Percentiles rank a stretch among this genome's conserved stretches.
These are phyloP conservation scores for Pisolithus sp. DNA, from an alignment of 768 basidiomycete species.

Conservation along the genomic window DNA sequence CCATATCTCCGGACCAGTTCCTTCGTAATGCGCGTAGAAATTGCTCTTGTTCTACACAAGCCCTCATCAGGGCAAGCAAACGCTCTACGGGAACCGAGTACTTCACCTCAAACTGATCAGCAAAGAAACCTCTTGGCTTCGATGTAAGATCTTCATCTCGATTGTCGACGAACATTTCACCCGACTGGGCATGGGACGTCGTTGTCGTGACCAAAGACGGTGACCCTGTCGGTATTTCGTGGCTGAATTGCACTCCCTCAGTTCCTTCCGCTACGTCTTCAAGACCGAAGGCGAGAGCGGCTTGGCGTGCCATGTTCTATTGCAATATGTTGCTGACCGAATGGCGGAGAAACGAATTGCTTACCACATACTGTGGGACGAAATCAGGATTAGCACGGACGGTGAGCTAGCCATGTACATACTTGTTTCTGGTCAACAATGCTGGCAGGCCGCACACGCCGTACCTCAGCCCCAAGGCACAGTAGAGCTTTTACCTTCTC, in stretches of 20 bases:
- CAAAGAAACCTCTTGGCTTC: conserved; percentile 81
- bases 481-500: conserved; percentile 86
- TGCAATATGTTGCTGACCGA: neutral
- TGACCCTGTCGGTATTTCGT: conserved; percentile 38
- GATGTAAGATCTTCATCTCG: conserved; percentile 10
- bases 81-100: neutral
- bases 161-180: conserved; percentile 21
- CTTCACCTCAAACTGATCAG: conserved; percentile 86
- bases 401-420: conserved; percentile 9
- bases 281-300: conserved; percentile 68
- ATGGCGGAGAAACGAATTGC: conserved; percentile 20
- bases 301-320: conserved; percentile 82
- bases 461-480: conserved; percentile 83
- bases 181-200: conserved; percentile 35
- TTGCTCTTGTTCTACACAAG: conserved; percentile 72
- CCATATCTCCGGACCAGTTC: conserved; percentile 95
- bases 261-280: conserved; percentile 21
- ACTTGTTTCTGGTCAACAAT: conserved; percentile 97
- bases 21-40: conserved; percentile 79
- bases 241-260: conserved; percentile 14
- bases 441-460: conserved; percentile 86
- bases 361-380: conserved; percentile 53
- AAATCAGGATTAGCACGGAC: conserved; percentile 6
- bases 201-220: conserved; percentile 50
- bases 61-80: neutral